Conservation (phyloP, 2,329 filamentous ascomycete genomes). For the Harringtonia lauricola region DNA sequence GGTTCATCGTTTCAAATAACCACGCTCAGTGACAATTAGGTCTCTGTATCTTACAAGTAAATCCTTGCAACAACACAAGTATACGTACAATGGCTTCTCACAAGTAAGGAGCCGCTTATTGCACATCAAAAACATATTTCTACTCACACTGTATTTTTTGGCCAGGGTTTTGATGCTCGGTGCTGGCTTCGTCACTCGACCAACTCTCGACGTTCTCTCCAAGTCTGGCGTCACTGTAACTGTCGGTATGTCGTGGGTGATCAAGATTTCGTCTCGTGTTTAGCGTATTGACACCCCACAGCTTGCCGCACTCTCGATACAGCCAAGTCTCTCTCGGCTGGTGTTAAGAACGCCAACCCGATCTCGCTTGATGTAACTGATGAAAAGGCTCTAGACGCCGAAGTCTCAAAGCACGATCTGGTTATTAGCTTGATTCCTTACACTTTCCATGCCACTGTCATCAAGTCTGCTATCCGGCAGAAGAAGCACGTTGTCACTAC, state of each 20-base stretch:
- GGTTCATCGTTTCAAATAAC: too few relatives aligned
- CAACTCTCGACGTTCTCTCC: conserved; percentile 52
- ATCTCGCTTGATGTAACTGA: conserved; percentile 80
- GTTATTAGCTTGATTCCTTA: conserved; percentile 83
- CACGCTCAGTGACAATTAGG: too few relatives aligned
- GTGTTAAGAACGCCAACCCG: conserved; percentile 60
- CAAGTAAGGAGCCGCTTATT: too few relatives aligned
- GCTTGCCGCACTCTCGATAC: conserved; percentile 73
- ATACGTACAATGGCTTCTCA: too few relatives aligned
- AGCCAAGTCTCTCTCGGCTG: conserved; percentile 63
- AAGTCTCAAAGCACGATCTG: conserved; percentile 68
- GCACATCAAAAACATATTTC: too few relatives aligned
- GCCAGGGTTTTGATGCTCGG: conserved; percentile 33
- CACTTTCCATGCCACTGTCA: conserved; percentile 76
- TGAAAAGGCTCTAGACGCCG: conserved; percentile 64
- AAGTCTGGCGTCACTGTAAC: conserved; percentile 51
- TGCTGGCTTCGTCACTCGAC: conserved; percentile 48
- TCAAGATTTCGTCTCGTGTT: too few relatives aligned
- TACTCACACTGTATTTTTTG: conserved; percentile 6
- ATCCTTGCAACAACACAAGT: too few relatives aligned
- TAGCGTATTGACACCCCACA: conserved; percentile 19
- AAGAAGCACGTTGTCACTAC: conserved; percentile 98
- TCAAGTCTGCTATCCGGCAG: conserved; percentile 82
- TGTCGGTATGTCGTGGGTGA: conserved; percentile 38
- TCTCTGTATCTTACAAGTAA: too few relatives aligned